Evolutionary conservation across 257 asterid species (phyloP).

Genomic region (Solanum lycopersicoides): DNA sequence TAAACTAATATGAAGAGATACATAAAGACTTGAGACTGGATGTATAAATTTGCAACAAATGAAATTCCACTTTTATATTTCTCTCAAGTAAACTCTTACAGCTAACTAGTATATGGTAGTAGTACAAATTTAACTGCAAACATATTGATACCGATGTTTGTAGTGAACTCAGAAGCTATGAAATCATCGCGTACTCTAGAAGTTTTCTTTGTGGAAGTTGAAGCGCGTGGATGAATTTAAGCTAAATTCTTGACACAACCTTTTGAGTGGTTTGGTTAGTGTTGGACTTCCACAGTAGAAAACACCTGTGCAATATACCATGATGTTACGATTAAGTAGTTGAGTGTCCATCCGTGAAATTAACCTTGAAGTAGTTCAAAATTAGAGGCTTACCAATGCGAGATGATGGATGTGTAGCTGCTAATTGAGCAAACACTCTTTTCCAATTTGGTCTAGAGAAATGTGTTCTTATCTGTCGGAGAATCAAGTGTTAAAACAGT

Average conservation of each 20-base stretch:
- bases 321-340: background rate
- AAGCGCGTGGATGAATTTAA: conserved; percentile 62
- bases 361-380: background rate
- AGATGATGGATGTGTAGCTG: conserved; percentile 41
- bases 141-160: background rate
- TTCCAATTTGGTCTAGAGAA: conserved; percentile 94
- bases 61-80: background rate
- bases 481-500: background rate
- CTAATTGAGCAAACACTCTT: conserved; percentile 48
- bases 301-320: conserved; percentile 55
- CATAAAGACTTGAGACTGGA: background rate
- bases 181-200: conserved; percentile 17
- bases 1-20: background rate
- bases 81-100: background rate
- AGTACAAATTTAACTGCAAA: background rate
- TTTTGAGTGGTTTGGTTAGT: conserved; percentile 38
- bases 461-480: conserved; percentile 70
- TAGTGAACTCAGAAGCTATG: background rate
- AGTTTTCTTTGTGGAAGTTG: conserved; percentile 91
- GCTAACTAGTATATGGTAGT: background rate
- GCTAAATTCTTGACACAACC: conserved; percentile 63
- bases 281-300: conserved; percentile 85
- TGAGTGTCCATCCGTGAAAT: background rate
- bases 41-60: background rate
- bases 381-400: conserved; percentile 46